Evolutionary conservation across 2,329 filamentous ascomycete species (phyloP), one percentile per base, ranked within the genome.

Genomic region (Cytospora paraplurivora): DNA sequence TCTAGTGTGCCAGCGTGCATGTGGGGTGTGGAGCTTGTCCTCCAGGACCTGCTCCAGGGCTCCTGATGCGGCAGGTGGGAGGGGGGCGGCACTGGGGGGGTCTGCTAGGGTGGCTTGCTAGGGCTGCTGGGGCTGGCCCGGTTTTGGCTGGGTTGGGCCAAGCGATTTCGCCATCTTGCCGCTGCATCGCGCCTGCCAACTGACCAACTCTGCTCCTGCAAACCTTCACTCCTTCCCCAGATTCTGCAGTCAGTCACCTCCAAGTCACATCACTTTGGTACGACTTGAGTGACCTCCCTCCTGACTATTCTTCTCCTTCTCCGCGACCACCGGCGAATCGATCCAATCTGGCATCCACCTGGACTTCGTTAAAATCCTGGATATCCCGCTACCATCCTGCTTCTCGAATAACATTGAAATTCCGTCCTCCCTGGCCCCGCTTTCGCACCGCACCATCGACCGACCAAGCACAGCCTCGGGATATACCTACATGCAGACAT

Each of bases 121-220:
- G 17, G 1, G 38, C 38, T 15, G 17, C 38, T 13, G 38, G 38
- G 38, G n/a, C 41, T 17, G 41, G 41, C 41, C 19, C n/a, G 17
- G 17, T 4, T 33, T 19, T 47, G 27, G 51, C 19, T 17, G 37
- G 50, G 21, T 41, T 61, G 47, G 38, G 44, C 59, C 51, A 19
- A 44, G 50, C 63, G 57, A 62, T 62, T 50, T 66, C 64, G 64
- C 64, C 64, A 66, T 66, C 62, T 62, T 55, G 62, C 62, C 57
- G 61, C 62, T 64, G 53, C 64, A 66, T 66, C 62, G 59, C 64
- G 64, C 49, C 61, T 63, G 44, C 19, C 52, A 57, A 47, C 56
- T 41, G n/a, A n/a, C n/a, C n/a, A n/a, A n/a, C n/a, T n/a, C n/a
- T n/a, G n/a, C n/a, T n/a, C n/a, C n/a, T n/a, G n/a, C n/a, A n/a